Percentiles rank a stretch among this genome's conserved stretches.
Evolutionary conservation across 805 yeast genomes (phyloP).

Genomic region (Hanseniaspora hatyaiensis): DNA sequence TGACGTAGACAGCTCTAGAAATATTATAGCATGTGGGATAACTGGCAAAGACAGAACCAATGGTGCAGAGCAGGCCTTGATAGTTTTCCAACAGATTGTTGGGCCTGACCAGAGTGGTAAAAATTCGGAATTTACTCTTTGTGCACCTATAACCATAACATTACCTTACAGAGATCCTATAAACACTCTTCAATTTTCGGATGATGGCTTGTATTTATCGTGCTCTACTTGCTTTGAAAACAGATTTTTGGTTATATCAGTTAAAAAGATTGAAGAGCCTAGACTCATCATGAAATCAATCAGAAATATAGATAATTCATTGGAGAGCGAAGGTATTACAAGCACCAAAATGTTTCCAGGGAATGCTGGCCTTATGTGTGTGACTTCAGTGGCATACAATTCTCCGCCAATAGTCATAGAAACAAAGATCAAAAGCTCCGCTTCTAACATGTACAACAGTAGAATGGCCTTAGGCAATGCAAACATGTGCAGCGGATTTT

Average conservation of each 20-base stretch:
- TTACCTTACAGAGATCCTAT: conserved; percentile 82
- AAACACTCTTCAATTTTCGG: conserved; percentile 58
- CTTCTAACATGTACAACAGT: not conserved
- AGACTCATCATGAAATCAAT: conserved; percentile 57
- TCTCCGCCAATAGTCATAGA: conserved; percentile 60
- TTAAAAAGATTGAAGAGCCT: conserved; percentile 53
- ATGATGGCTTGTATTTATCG: conserved; percentile 55
- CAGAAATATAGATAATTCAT: conserved; percentile 48
- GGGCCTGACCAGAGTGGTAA: conserved; percentile 15
- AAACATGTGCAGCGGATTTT: too few species aligned
- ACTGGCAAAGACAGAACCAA: conserved; percentile 64
- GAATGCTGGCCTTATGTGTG: conserved; percentile 41
- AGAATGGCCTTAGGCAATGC: not conserved
- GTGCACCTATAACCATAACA: conserved; percentile 52
- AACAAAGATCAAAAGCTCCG: conserved; percentile 41
- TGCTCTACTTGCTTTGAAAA: conserved; percentile 63
- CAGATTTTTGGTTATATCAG: conserved; percentile 61
- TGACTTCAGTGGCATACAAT: conserved; percentile 50
- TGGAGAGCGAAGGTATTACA: conserved; percentile 85
- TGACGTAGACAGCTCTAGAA: conserved; percentile 54
- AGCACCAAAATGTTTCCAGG: conserved; percentile 63
- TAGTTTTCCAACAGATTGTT: conserved; percentile 42
- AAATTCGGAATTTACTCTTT: conserved; percentile 28
- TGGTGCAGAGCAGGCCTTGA: conserved; percentile 63
- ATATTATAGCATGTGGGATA: conserved; percentile 64